A percentile compares a stretch with the other conserved stretches of the same genome.
phyloP scores from a whole-genome alignment of 139 green algal species.

The Haematococcus lacustris region DNA sequence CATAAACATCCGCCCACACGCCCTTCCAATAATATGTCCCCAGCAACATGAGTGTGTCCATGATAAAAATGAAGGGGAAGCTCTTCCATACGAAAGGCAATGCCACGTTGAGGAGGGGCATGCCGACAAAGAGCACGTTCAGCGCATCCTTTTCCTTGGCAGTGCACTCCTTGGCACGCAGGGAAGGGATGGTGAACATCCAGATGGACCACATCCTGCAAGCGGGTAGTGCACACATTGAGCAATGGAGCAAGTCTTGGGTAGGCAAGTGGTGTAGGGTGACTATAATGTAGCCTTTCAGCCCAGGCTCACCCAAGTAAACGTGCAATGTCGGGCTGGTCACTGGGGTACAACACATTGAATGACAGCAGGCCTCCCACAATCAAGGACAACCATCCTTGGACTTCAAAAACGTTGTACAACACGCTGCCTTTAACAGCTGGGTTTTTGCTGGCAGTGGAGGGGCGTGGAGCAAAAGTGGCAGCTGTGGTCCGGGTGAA shows the following conservation, averaged over 20 bases:
- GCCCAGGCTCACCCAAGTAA: slow-evolving; percentile 75
- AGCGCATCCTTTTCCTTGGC: slow-evolving; percentile 90
- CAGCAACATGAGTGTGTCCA: slow-evolving; percentile 70
- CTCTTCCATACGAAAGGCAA: slow-evolving; percentile 90
- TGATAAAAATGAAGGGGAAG: slow-evolving; percentile 85
- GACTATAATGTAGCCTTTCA: not conserved
- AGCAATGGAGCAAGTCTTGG: no score
- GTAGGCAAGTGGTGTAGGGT: not conserved
- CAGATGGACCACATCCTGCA: slow-evolving; percentile 93
- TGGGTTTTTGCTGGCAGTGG: slow-evolving; percentile 68
- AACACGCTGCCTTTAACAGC: slow-evolving; percentile 73
- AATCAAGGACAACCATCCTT: slow-evolving; percentile 71
- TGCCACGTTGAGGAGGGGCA: slow-evolving; percentile 89
- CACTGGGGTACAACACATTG: slow-evolving; percentile 91
- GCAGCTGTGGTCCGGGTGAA: slow-evolving; percentile 59
- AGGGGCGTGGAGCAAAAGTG: slow-evolving; percentile 82
- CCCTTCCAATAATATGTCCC: slow-evolving; percentile 78
- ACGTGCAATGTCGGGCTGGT: slow-evolving; percentile 83
- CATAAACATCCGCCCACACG: slow-evolving; percentile 26
- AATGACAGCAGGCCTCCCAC: slow-evolving; percentile 81
- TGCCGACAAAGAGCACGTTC: slow-evolving; percentile 87
- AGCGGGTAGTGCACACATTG: not conserved
- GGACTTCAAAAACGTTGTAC: slow-evolving; percentile 74
- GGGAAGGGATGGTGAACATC: slow-evolving; percentile 93
- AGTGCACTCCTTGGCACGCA: slow-evolving; percentile 87